phyloP scores from a whole-genome alignment of 176 grass and related monocot genomes.

The Microstegium vimineum region DNA sequence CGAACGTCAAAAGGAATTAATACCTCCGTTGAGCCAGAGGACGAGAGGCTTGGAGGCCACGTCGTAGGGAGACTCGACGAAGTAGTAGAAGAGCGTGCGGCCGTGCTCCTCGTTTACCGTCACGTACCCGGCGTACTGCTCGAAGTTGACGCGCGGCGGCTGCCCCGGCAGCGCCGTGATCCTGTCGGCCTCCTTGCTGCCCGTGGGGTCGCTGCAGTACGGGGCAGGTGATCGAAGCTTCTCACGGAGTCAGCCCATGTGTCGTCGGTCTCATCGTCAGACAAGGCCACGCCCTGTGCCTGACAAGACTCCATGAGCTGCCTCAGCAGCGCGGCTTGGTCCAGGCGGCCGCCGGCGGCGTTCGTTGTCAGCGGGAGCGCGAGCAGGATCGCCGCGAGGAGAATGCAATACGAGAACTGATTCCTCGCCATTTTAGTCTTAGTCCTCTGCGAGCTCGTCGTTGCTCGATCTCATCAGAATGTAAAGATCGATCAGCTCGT shows the following conservation, averaged over 20 bases:
- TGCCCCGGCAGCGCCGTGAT: conserved; percentile 53
- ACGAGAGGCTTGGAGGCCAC: conserved; percentile 41
- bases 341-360: not conserved
- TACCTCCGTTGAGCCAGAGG: conserved; percentile 56
- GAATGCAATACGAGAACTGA: not conserved
- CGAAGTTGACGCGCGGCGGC: conserved; percentile 47
- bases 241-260: not conserved
- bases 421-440: not conserved
- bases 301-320: conserved; percentile 6
- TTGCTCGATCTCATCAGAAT: not conserved
- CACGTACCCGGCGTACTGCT: conserved; percentile 57
- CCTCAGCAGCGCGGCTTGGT: conserved; percentile 19
- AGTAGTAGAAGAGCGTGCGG: conserved; percentile 71
- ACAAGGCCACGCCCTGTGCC: too few relatives aligned
- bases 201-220: not conserved
- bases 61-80: conserved; percentile 43
- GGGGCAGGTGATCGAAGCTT: not conserved
- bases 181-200: conserved; percentile 45
- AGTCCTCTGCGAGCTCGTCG: not conserved
- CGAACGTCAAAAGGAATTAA: too few relatives aligned
- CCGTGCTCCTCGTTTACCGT: conserved; percentile 42
- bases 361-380: not conserved
- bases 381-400: not conserved
- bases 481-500: not conserved
- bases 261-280: too few relatives aligned